Conservation (phyloP, 106 monocot species). For the Phalaenopsis equestris region DNA sequence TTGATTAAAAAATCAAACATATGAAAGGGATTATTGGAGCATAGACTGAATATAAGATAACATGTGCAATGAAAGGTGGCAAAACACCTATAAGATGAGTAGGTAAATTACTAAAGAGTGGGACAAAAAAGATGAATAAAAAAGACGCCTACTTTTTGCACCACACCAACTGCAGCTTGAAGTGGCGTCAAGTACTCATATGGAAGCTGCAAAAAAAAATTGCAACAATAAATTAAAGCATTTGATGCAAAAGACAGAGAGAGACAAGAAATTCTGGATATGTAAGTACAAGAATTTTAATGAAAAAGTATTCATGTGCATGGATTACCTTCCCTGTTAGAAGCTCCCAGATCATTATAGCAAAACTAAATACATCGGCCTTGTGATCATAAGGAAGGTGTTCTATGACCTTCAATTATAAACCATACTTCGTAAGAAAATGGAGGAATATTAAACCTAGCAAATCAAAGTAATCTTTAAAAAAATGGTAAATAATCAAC, state of each 20-base stretch:
- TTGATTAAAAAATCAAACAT: too few relatives aligned
- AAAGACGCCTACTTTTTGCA: slow-evolving; percentile 56
- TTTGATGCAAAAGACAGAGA: background rate
- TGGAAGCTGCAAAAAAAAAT: slow-evolving; percentile 43
- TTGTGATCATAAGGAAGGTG: slow-evolving; percentile 96
- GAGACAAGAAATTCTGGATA: background rate
- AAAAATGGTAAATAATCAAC: background rate
- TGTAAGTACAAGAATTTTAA: background rate
- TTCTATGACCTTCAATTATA: slow-evolving; percentile 72
- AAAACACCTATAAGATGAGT: too few relatives aligned
- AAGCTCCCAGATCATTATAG: slow-evolving; percentile 79
- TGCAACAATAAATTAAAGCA: background rate
- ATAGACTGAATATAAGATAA: too few relatives aligned
- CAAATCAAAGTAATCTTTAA: background rate
- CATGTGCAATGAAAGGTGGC: too few relatives aligned
- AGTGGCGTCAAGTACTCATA: slow-evolving; percentile 85
- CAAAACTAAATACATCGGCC: slow-evolving; percentile 96
- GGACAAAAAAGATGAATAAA: background rate
- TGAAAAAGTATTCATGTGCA: background rate
- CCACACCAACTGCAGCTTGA: slow-evolving; percentile 93
- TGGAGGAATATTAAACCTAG: background rate
- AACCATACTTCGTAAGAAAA: slow-evolving; percentile 12
- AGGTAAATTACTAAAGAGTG: too few relatives aligned
- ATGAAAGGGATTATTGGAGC: too few relatives aligned
- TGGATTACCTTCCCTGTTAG: slow-evolving; percentile 69